Evolutionary conservation across 441 rosid species (phyloP).

Genomic region (Capsella rubella): DNA sequence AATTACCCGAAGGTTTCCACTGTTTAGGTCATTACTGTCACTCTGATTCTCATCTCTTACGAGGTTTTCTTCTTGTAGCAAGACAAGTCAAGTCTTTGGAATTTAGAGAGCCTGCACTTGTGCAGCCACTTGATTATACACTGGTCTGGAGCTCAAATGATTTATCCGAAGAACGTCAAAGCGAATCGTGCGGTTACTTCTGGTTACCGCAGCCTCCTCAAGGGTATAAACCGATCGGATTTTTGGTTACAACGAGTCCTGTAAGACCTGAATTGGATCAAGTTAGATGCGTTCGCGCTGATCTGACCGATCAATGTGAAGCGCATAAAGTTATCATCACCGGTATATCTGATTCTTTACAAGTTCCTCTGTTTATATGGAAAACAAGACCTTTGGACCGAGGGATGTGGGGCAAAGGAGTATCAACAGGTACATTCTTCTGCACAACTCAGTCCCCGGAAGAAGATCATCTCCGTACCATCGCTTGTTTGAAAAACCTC

Average conservation of each 20-base stretch:
- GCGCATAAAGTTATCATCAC: slow-evolving; percentile 45
- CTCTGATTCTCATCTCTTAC: slow-evolving; percentile 54
- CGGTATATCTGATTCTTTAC: slow-evolving; percentile 45
- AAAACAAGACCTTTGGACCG: slow-evolving; percentile 69
- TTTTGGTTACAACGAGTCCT: slow-evolving; percentile 65
- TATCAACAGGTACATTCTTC: slow-evolving; percentile 76
- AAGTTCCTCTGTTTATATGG: slow-evolving; percentile 64
- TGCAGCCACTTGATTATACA: slow-evolving; percentile 66
- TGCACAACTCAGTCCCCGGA: slow-evolving; percentile 50
- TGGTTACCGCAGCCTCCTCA: slow-evolving; percentile 83
- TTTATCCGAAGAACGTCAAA: slow-evolving; percentile 43
- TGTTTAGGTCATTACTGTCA: slow-evolving; percentile 76
- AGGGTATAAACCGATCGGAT: slow-evolving; percentile 73
- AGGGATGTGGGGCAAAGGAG: slow-evolving; percentile 73
- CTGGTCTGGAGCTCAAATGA: slow-evolving; percentile 79
- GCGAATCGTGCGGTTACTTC: slow-evolving; percentile 63
- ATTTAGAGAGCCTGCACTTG: slow-evolving; percentile 55
- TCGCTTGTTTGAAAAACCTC: slow-evolving; percentile 67
- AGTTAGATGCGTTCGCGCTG: slow-evolving; percentile 78
- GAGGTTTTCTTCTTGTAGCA: slow-evolving; percentile 74
- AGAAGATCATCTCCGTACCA: slow-evolving; percentile 29
- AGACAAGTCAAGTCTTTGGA: slow-evolving; percentile 47
- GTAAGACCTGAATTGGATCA: slow-evolving; percentile 67
- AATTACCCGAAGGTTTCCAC: slow-evolving; percentile 62
- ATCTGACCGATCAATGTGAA: slow-evolving; percentile 73